Evolutionary conservation across 306 rosid species (phyloP).

Genomic region (Rosa persica): DNA sequence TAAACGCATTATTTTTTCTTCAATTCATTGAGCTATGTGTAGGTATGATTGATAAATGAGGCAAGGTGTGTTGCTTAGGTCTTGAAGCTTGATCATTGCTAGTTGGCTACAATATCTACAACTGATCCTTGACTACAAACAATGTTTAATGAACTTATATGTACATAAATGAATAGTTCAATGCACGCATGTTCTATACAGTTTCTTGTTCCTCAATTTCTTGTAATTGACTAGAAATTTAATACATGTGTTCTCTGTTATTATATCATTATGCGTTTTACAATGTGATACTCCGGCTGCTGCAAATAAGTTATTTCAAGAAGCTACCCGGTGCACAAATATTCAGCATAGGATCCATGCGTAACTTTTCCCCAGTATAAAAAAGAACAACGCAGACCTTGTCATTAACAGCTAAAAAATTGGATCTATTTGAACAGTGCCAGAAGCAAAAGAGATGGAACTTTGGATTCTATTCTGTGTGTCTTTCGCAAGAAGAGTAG

Average conservation of each 20-base stretch:
- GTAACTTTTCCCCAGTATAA: background rate
- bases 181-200: background rate
- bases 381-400: background rate
- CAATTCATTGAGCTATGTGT: background rate
- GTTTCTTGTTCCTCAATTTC: background rate
- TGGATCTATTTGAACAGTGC: background rate
- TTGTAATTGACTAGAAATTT: background rate
- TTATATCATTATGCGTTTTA: background rate
- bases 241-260: background rate
- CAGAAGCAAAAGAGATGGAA: background rate
- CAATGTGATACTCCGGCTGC: background rate
- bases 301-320: background rate
- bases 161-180: background rate
- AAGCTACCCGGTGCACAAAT: background rate
- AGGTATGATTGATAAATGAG: background rate
- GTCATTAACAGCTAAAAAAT: background rate
- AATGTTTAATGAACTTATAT: background rate
- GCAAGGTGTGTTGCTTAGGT: background rate
- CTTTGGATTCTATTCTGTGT: conserved; percentile 10
- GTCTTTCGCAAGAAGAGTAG: background rate
- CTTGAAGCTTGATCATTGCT: background rate
- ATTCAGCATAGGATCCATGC: background rate
- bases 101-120: background rate
- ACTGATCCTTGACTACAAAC: background rate
- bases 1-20: background rate